Evolutionary conservation across 1,139 yeast genomes (phyloP).

Genomic region (Kurtzmaniella quercitrusa): DNA sequence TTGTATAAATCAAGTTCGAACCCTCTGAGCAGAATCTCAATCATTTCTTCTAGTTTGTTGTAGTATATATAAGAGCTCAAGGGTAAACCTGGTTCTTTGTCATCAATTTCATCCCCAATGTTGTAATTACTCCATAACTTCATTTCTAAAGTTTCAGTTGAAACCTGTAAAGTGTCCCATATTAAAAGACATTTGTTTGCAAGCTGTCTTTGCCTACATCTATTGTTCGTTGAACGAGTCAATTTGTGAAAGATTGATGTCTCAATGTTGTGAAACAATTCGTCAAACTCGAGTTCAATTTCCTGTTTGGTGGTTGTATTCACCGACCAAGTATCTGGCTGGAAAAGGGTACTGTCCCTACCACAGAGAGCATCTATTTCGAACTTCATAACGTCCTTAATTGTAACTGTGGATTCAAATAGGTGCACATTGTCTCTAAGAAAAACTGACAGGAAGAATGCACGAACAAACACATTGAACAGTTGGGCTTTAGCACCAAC

Average conservation of each 20-base stretch:
- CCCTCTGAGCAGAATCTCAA: constrained; percentile 68
- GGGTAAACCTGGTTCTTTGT: constrained; percentile 38
- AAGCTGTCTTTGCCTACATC: constrained; percentile 77
- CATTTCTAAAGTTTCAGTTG: constrained; percentile 50
- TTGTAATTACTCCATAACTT: constrained; percentile 28
- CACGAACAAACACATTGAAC: constrained; percentile 54
- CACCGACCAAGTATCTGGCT: constrained; percentile 5
- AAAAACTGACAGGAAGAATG: constrained; percentile 56
- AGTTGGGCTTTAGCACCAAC: constrained; percentile 23
- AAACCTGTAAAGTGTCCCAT: constrained; percentile 82
- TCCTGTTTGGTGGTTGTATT: constrained; percentile 7
- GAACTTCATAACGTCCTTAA: constrained; percentile 15
- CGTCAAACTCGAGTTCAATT: constrained; percentile 11
- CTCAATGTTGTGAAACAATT: constrained; percentile 34
- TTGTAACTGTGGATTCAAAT: constrained; percentile 22
- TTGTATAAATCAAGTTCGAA: constrained; percentile 74
- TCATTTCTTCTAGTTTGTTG: constrained; percentile 65
- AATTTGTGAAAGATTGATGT: constrained; percentile 52
- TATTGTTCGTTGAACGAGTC: constrained; percentile 62
- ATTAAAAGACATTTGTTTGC: constrained; percentile 50
- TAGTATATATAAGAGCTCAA: constrained; percentile 66
- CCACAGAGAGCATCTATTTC: constrained; percentile 26
- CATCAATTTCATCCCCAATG: constrained; percentile 30
- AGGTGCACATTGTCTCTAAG: constrained; percentile 58
- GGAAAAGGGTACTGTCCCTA: constrained; percentile 19